Conservation (phyloP, 306 rosid species). For the Dalbergia oliveri region DNA sequence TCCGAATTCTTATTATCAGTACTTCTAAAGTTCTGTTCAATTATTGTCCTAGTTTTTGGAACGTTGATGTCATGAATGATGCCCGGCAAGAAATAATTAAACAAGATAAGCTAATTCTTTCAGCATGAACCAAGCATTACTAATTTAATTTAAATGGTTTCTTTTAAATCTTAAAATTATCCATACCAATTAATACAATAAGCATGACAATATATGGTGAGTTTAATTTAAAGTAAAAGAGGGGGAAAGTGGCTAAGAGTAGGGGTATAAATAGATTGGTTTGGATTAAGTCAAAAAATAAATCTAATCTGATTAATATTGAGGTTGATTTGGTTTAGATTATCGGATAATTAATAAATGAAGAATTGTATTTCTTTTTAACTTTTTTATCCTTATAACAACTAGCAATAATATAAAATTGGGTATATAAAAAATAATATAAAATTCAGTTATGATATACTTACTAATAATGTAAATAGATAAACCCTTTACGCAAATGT, state of each 20-base stretch:
- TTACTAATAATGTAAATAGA: too few species aligned
- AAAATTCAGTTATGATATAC: too few species aligned
- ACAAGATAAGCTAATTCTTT: background rate
- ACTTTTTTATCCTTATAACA: too few species aligned
- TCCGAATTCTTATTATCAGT: slow-evolving; percentile 1
- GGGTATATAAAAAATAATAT: too few species aligned
- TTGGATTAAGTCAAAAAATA: background rate
- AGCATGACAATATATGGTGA: background rate
- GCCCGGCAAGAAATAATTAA: background rate
- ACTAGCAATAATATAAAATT: too few species aligned
- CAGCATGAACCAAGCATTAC: background rate
- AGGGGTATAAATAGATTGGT: too few species aligned
- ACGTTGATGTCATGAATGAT: slow-evolving; percentile 18
- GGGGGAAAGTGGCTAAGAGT: background rate
- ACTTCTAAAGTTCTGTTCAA: background rate
- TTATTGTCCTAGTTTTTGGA: background rate
- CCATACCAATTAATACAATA: background rate
- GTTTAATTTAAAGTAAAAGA: background rate
- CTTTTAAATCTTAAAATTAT: background rate
- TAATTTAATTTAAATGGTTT: background rate
- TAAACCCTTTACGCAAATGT: too few species aligned
- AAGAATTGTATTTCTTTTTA: too few species aligned
- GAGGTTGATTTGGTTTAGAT: too few species aligned
- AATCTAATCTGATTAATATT: background rate
- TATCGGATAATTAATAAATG: too few species aligned